Percentiles rank a stretch among this genome's conserved stretches.
Evolutionary conservation across 2,329 filamentous ascomycete species (phyloP).

Genomic region (Diaporthe caulivora): DNA sequence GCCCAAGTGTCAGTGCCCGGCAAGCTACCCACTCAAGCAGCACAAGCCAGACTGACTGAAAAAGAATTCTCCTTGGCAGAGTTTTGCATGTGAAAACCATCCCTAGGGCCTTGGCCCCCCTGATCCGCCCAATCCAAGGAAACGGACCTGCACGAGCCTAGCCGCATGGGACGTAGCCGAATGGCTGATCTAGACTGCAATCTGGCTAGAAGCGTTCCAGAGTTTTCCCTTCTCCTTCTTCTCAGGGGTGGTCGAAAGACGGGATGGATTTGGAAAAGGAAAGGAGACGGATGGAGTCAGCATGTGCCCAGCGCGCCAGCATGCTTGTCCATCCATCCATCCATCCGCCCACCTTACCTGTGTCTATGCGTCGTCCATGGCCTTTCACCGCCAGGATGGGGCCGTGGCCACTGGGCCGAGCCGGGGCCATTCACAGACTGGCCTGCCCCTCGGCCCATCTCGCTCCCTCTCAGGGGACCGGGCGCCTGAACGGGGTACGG

Average conservation of each 20-base stretch:
- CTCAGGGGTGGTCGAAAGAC: background rate
- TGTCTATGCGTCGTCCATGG: constrained; percentile 25
- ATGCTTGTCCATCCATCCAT: background rate
- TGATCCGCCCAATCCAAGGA: constrained; percentile 20
- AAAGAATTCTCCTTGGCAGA: constrained; percentile 15
- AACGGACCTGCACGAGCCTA: constrained; percentile 18
- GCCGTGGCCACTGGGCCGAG: constrained; percentile 1
- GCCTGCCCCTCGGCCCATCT: constrained; percentile 1
- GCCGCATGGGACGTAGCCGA: constrained; percentile 7
- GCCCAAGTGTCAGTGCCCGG: background rate
- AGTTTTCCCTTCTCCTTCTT: constrained; percentile 1
- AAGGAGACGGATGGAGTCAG: constrained; percentile 17
- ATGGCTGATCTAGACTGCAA: constrained; percentile 23
- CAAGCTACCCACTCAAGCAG: background rate
- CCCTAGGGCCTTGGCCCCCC: constrained; percentile 14
- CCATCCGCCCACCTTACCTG: background rate
- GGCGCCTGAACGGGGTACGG: constrained; percentile 16
- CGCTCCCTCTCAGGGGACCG: background rate
- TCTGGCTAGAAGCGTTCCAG: constrained; percentile 31
- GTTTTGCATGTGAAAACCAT: constrained; percentile 36
- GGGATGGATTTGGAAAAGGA: background rate
- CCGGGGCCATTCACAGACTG: constrained; percentile 21
- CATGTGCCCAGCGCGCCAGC: background rate
- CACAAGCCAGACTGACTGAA: background rate
- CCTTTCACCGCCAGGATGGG: constrained; percentile 33